Percentiles rank a stretch among this genome's conserved stretches.
Evolutionary conservation across 2,329 filamentous ascomycete species (phyloP).

Genomic region (Pseudogymnoascus sp.): DNA sequence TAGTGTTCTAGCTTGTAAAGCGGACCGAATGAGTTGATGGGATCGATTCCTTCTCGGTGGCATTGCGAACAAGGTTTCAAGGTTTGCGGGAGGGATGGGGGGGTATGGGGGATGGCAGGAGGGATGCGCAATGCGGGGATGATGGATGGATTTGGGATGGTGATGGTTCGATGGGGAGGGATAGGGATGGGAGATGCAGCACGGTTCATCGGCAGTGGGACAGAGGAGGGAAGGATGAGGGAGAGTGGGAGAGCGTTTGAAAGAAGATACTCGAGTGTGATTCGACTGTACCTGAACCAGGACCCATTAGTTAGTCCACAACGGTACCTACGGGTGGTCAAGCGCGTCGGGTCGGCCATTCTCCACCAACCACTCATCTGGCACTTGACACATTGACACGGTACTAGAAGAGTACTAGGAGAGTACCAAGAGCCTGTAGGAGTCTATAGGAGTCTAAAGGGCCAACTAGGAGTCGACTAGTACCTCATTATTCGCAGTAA

Average conservation of each 20-base stretch:
- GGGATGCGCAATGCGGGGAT: neutral
- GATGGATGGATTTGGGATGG: neutral
- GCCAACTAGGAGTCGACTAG: too few species aligned
- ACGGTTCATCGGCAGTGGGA: conserved; percentile 1
- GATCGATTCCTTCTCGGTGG: neutral
- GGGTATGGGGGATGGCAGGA: neutral
- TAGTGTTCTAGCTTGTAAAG: neutral
- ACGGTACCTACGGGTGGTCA: neutral
- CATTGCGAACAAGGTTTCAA: neutral
- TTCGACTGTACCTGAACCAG: neutral
- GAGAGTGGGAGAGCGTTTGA: too few species aligned
- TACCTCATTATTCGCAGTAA: neutral
- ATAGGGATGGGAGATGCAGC: neutral
- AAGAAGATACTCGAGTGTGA: too few species aligned
- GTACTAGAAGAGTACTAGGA: neutral
- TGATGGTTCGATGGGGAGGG: neutral
- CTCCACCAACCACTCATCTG: neutral
- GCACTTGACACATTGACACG: conserved; percentile 1
- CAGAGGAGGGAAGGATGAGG: neutral
- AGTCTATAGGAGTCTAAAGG: too few species aligned
- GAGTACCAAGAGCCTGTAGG: too few species aligned
- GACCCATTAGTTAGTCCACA: neutral
- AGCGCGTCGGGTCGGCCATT: neutral
- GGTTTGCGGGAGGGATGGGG: neutral
- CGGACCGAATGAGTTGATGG: conserved; percentile 1